Evolutionary conservation across 2,329 filamentous ascomycete species (phyloP).

Genomic region (Fusarium xylarioides): DNA sequence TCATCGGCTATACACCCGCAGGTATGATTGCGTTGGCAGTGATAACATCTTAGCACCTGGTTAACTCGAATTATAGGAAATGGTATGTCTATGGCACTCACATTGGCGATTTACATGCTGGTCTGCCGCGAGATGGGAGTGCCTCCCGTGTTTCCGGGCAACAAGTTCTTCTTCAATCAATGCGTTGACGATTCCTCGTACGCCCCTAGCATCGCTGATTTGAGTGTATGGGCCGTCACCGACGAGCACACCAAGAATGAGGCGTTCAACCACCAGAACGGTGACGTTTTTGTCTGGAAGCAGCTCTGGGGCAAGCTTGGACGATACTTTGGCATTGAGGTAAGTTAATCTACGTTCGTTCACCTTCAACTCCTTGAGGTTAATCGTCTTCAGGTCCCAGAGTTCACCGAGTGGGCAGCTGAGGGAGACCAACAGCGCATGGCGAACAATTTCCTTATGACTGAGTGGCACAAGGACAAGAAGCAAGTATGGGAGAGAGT

Average conservation of each 20-base stretch:
- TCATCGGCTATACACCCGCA: slow-evolving; percentile 28
- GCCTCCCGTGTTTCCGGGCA: slow-evolving; percentile 20
- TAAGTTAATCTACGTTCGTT: no score
- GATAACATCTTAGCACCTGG: no score
- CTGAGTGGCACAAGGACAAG: slow-evolving; percentile 29
- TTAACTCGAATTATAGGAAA: not conserved
- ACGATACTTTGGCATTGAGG: slow-evolving; percentile 8
- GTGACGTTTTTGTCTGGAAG: slow-evolving; percentile 24
- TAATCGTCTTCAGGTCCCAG: not conserved
- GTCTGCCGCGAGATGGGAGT: slow-evolving; percentile 19
- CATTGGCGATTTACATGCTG: slow-evolving; percentile 27
- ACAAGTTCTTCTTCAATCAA: slow-evolving; percentile 25
- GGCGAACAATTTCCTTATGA: slow-evolving; percentile 28
- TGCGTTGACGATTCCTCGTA: slow-evolving; percentile 25
- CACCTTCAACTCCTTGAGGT: no score
- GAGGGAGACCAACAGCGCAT: slow-evolving; percentile 23
- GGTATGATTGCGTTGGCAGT: not conserved
- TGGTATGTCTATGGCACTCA: slow-evolving; percentile 29
- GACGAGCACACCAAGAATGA: slow-evolving; percentile 18
- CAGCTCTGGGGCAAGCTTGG: slow-evolving; percentile 9
- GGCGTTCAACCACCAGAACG: slow-evolving; percentile 26
- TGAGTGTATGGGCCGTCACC: slow-evolving; percentile 19
- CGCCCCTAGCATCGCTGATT: slow-evolving; percentile 21
- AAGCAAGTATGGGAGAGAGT: slow-evolving; percentile 25
- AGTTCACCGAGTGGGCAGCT: slow-evolving; percentile 19